These are phyloP conservation scores for Cyphellophora attinorum DNA, from an alignment of 2,329 filamentous ascomycete species.

Conservation along the genomic window DNA sequence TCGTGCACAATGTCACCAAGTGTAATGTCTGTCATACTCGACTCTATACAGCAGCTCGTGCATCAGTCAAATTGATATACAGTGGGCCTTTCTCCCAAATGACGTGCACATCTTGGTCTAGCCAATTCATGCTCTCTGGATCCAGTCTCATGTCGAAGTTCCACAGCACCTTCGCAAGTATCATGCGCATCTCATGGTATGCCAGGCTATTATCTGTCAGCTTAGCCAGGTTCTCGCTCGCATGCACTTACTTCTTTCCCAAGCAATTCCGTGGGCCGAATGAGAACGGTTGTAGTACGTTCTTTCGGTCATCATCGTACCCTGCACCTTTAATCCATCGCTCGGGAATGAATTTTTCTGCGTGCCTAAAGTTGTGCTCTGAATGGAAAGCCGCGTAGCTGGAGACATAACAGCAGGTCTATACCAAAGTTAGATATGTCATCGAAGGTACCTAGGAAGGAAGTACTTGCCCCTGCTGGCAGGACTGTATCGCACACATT, in stretches of 20 bases:
- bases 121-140: slow-evolving; percentile 12
- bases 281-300: slow-evolving; percentile 11
- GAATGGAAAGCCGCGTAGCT: slow-evolving; percentile 8
- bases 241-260: slow-evolving; percentile 19
- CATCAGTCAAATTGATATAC: too few species aligned
- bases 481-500: slow-evolving; percentile 22
- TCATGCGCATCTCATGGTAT: slow-evolving; percentile 20
- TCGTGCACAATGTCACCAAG: too few species aligned
- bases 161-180: slow-evolving; percentile 17
- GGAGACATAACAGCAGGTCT: slow-evolving; percentile 5
- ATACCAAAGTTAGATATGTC: neutral
- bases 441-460: too few species aligned
- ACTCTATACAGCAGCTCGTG: too few species aligned
- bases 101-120: slow-evolving; percentile 1
- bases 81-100: slow-evolving; percentile 11
- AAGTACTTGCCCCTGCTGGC: slow-evolving; percentile 18
- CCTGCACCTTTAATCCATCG: slow-evolving; percentile 9
- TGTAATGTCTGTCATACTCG: too few species aligned
- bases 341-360: slow-evolving; percentile 15
- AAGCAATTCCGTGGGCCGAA: slow-evolving; percentile 21
- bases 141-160: slow-evolving; percentile 19
- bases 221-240: too few species aligned
- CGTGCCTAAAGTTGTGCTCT: slow-evolving; percentile 11
- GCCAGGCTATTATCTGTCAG: slow-evolving; percentile 23
- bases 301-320: neutral